These are phyloP conservation scores for Chaetoceros tenuissimus DNA, from an alignment of 108 stramenopile genomes.

Conservation along the genomic window DNA sequence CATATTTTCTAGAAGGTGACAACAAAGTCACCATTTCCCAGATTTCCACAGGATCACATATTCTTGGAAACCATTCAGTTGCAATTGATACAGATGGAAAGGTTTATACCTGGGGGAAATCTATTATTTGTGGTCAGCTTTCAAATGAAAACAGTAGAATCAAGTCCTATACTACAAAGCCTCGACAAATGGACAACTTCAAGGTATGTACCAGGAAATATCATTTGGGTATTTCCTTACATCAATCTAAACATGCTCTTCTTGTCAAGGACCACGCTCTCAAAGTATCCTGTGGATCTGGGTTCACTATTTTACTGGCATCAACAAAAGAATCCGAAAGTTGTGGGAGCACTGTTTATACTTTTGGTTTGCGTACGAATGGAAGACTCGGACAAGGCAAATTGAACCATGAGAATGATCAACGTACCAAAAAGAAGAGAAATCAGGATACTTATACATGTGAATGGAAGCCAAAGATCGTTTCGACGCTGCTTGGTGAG, in stretches of 20 bases:
- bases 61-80: not conserved
- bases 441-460: constrained; percentile 13
- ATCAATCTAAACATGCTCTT: too few species aligned
- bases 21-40: not conserved
- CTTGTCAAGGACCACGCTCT: too few species aligned
- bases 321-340: too few species aligned
- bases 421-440: not conserved
- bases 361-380: not conserved
- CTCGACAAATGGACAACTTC: too few species aligned
- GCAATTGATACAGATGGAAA: not conserved
- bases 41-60: not conserved
- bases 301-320: too few species aligned
- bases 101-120: not conserved
- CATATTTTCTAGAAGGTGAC: not conserved
- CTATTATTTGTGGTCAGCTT: not conserved
- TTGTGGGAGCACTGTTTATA: too few species aligned
- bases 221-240: too few species aligned
- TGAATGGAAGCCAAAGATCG: constrained; percentile 43
- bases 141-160: too few species aligned
- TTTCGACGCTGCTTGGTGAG: constrained; percentile 52
- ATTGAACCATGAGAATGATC: not conserved
- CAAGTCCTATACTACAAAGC: too few species aligned
- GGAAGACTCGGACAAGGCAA: not conserved
- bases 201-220: too few species aligned
- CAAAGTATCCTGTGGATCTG: too few species aligned